Evolutionary conservation across 2,329 filamentous ascomycete genomes (phyloP).

Genomic region (Ophiostoma triangulosporum): DNA sequence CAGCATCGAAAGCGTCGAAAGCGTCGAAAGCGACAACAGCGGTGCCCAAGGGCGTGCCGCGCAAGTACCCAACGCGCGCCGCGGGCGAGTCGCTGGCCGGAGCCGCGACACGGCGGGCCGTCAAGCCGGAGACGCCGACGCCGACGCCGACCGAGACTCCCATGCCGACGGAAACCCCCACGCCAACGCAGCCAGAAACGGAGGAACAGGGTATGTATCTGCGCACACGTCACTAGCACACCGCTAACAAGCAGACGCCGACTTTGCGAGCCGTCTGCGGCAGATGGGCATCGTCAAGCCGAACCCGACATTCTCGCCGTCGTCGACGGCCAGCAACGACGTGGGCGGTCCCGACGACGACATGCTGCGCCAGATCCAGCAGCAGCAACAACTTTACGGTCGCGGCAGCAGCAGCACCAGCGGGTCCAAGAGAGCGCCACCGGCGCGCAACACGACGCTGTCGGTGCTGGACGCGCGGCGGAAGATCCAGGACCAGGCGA

Average conservation of each 20-base stretch:
- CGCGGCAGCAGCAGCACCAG: slow-evolving; percentile 9
- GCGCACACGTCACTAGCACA: slow-evolving; percentile 4
- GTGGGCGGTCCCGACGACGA: slow-evolving; percentile 9
- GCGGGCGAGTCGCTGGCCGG: slow-evolving; percentile 14
- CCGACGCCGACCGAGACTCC: not conserved
- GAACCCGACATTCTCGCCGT: slow-evolving; percentile 39
- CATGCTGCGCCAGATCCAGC: slow-evolving; percentile 11
- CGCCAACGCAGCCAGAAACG: not conserved
- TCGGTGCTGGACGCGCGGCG: slow-evolving; percentile 35
- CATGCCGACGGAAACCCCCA: slow-evolving; percentile 1
- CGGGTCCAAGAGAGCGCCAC: slow-evolving; percentile 14
- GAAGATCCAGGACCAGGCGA: slow-evolving; percentile 28
- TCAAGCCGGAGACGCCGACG: not conserved
- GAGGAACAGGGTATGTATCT: not conserved
- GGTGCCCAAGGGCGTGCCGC: slow-evolving; percentile 22
- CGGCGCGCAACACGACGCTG: slow-evolving; percentile 31
- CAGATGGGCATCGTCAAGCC: slow-evolving; percentile 42
- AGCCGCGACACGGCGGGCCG: not conserved
- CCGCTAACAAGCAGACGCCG: slow-evolving; percentile 21
- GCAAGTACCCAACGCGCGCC: slow-evolving; percentile 31
- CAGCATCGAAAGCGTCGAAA: slow-evolving; percentile 36
- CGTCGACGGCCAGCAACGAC: slow-evolving; percentile 28
- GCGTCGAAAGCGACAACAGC: slow-evolving; percentile 37
- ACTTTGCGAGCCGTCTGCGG: slow-evolving; percentile 37
- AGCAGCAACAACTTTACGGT: slow-evolving; percentile 3